Evolutionary conservation across 2,329 filamentous ascomycete genomes (phyloP), one percentile per base, ranked within the genome.

Genomic region (Phoma sp.): DNA sequence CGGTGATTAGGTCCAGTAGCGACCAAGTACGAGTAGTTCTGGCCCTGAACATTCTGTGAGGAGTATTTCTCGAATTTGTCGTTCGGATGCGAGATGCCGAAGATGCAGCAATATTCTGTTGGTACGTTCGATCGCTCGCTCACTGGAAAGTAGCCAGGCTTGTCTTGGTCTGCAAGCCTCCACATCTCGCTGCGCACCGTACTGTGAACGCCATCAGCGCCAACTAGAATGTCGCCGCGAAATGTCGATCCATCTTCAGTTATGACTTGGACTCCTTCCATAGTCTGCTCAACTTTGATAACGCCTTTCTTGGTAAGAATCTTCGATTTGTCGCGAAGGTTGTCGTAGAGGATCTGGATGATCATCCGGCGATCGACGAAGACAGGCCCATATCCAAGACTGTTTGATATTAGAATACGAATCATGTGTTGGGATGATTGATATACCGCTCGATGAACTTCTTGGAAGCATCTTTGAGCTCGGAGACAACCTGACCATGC

Each of bases 171-270:
- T 32, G 51, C 51, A 25, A 50, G 35, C 8, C 51, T 40, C 62
- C 62, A 63, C 61, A 66, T 65, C 19, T 64, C 59, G 1, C 33
- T n/a, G 9, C 61, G 39, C 2, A 64, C 51, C 2, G 29, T 40
- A 38, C 62, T 65, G 31, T 65, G 64, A 2, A 62, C 44, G 2
- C 64, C 64, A 36, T 67, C 64, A 0, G 57, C 59, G 12, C 64
- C 61, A 13, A 66, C 39, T 8, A 66, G 22, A 3, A 68, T 29
- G 15, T 61, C 57, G 2, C 60, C 64, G 5, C 6, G 27, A 36
- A 43, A 50, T 0, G 6, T 40, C 1, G 47, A 37, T 24, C 64
- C 62, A 36, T 60, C 59, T 3, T 19, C 25, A 7, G 54, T 60
- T 21, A 13, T 36, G 8, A 65, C 61, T 1, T 22, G 17, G 1